These are phyloP conservation scores for Chlorencoelia australis DNA, from an alignment of 2,329 filamentous ascomycete species.

Conservation along the genomic window DNA sequence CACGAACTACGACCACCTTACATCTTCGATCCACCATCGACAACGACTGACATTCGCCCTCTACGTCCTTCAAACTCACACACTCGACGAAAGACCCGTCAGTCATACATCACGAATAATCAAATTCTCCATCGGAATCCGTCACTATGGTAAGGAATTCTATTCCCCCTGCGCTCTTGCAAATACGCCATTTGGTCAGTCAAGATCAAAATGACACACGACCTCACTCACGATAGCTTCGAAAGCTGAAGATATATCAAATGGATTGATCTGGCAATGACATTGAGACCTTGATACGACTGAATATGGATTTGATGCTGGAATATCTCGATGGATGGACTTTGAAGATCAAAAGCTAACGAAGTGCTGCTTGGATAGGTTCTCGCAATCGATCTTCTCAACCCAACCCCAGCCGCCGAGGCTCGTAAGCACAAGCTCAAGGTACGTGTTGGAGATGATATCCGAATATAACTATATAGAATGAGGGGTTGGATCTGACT, in stretches of 20 bases:
- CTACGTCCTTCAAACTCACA: constrained; percentile 25
- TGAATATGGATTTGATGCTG: constrained; percentile 4
- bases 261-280: constrained; percentile 1
- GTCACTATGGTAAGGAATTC: constrained; percentile 59
- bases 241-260: constrained; percentile 6
- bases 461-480: too few relatives aligned
- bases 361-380: constrained; percentile 50
- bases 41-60: constrained; percentile 28
- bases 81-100: constrained; percentile 28
- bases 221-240: constrained; percentile 13
- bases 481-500: constrained; percentile 13
- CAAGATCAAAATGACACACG: constrained; percentile 22
- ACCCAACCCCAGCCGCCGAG: constrained; percentile 96
- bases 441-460: constrained; percentile 65
- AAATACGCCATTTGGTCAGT: constrained; percentile 8
- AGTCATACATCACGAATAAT: constrained; percentile 23
- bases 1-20: constrained; percentile 8
- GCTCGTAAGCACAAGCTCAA: constrained; percentile 99
- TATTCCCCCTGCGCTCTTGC: constrained; percentile 7
- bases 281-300: constrained; percentile 4
- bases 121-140: constrained; percentile 36
- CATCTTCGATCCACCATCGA: constrained; percentile 21
- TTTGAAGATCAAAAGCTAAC: constrained; percentile 34
- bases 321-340: constrained; percentile 19
- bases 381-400: constrained; percentile 99